These are phyloP conservation scores for Pistacia integerrima DNA, from an alignment of 345 rosid species.

Conservation along the genomic window DNA sequence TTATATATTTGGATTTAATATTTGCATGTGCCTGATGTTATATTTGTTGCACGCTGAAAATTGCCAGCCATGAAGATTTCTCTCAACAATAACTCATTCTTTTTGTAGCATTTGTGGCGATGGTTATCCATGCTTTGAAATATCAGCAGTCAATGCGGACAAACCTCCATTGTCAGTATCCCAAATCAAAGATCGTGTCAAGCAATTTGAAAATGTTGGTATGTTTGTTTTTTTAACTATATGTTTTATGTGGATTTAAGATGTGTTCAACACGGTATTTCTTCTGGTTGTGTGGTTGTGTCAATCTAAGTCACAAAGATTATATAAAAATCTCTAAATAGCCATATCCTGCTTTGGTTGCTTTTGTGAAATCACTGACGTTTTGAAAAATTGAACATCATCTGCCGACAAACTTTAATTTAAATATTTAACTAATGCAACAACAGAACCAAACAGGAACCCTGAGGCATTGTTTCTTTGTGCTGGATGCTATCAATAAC, in stretches of 20 bases:
- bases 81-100: constrained; percentile 21
- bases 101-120: constrained; percentile 59
- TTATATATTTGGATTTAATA: neutral
- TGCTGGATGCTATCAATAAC: neutral
- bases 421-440: neutral
- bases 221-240: constrained; percentile 28
- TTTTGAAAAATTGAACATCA: neutral
- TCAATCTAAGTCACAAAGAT: neutral
- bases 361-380: neutral
- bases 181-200: constrained; percentile 72
- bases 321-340: neutral
- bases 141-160: constrained; percentile 93
- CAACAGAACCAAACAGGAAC: neutral
- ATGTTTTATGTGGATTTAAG: neutral
- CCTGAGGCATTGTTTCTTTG: neutral
- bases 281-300: neutral
- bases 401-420: neutral
- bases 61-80: neutral
- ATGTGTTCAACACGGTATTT: constrained; percentile 4
- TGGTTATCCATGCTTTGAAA: constrained; percentile 89
- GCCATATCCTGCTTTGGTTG: neutral
- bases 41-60: neutral
- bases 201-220: constrained; percentile 79
- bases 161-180: constrained; percentile 76
- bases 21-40: neutral